Conservation (phyloP, 805 yeast species). For the Candida germanica region DNA sequence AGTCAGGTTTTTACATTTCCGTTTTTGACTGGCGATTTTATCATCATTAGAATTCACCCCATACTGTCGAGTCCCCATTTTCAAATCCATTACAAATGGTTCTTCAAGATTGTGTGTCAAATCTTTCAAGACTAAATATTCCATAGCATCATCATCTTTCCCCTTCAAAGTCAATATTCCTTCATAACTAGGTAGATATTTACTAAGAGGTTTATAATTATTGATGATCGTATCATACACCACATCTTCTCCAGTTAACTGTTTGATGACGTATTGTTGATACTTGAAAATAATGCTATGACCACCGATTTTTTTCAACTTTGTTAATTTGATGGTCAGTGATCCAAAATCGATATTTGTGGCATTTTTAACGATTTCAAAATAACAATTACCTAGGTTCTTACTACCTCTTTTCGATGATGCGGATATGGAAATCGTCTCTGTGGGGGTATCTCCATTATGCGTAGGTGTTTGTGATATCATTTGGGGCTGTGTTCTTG, state of each 20-base stretch:
- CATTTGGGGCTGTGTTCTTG: too few species aligned
- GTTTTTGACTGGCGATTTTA: constrained; percentile 75
- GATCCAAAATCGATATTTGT: neutral
- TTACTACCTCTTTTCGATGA: too few species aligned
- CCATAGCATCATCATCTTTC: constrained; percentile 42
- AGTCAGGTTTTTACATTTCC: constrained; percentile 80
- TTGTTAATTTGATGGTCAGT: constrained; percentile 2
- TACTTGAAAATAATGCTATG: constrained; percentile 96
- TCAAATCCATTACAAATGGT: constrained; percentile 91
- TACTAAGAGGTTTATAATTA: constrained; percentile 68
- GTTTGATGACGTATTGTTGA: constrained; percentile 92
- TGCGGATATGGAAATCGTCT: neutral
- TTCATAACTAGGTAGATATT: constrained; percentile 82
- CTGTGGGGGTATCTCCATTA: too few species aligned
- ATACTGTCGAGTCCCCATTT: constrained; percentile 98
- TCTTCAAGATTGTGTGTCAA: constrained; percentile 74
- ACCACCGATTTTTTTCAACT: constrained; percentile 82
- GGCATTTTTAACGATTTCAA: neutral
- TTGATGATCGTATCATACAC: constrained; percentile 78
- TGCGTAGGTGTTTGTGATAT: too few species aligned
- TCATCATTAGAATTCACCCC: constrained; percentile 83
- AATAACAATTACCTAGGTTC: neutral
- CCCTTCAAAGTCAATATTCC: constrained; percentile 9
- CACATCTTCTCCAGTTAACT: constrained; percentile 80
- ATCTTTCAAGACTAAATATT: constrained; percentile 87